Base-by-base conservation (phyloP, 1,284 basidiomycete species). In the Cutaneotrichosporon dermatis region DNA sequence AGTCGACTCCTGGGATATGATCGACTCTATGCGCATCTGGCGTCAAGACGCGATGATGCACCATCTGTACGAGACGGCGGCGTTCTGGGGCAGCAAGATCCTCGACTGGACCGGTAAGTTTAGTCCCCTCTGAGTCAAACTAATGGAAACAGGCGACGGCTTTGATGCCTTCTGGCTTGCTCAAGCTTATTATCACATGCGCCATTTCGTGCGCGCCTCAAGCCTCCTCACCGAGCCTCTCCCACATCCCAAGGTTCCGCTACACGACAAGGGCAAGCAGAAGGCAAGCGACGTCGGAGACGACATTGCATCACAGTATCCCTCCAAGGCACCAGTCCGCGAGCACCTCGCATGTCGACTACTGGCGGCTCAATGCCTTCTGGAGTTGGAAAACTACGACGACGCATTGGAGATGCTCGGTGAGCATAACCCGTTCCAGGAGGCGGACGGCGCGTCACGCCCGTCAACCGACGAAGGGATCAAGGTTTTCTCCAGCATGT, bases 151-250 rank as follows among this genome's bases (percentile, higher is more conserved):
- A 93, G 92, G 87, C 65, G 90, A 96, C 68, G 86, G 90, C 37
- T 94, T 95, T 75, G 96, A 99, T 77, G 96, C 93, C 8, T 99
- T 98, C 77, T 98, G 95, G 92, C 85, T 99, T 13, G 95, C 96
- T 1, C 95, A 99, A 75, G 91, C 90, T 0, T 93, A 93, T 79
- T 99, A 97, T 75, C 86, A 93, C 79, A 93, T 89, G 4, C 88
- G 94, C 66, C 91, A 97, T 66, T 99, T 95, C 76, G 88, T 90
- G 6, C 89, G 93, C 43, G 94, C 96, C 1, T 93, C 97, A 76
- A 85, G 89, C 51, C 82, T 99, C 15, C 83, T 99, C 46, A 92
- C 88, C 0, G 84, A 89, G 35, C 90, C 92, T 0, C 63, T 78
- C 12, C 55, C 56, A 9, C 36, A 35, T 12, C 53, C 50, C 5